These are phyloP conservation scores for Sphaceloma murrayae DNA, from an alignment of 2,329 filamentous ascomycete genomes.

Conservation along the genomic window DNA sequence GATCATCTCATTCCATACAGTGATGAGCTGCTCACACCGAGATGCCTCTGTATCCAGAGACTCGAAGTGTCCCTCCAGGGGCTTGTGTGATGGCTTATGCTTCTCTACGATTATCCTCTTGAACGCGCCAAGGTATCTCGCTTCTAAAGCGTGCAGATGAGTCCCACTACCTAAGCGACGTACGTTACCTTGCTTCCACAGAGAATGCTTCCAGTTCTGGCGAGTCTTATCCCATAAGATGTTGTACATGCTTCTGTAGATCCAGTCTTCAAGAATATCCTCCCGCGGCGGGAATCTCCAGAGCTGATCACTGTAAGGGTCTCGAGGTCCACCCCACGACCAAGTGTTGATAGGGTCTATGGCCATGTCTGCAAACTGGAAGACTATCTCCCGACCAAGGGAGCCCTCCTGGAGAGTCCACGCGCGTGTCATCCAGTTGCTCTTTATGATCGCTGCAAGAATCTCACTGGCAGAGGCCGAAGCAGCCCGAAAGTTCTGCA, in stretches of 20 bases:
- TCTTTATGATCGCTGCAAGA: slow-evolving; percentile 17
- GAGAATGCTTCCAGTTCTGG: slow-evolving; percentile 16
- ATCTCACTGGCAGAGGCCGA: slow-evolving; percentile 1
- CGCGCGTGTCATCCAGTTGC: slow-evolving; percentile 19
- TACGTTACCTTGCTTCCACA: not conserved
- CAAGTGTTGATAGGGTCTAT: slow-evolving; percentile 16
- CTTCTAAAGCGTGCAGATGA: not conserved
- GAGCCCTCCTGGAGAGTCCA: slow-evolving; percentile 21
- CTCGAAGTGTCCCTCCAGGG: not conserved
- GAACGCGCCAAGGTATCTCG: not conserved
- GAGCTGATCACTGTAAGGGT: not conserved
- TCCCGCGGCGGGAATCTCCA: not conserved
- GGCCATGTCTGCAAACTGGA: slow-evolving; percentile 20
- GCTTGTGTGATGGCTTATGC: not conserved
- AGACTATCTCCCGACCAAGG: slow-evolving; percentile 15
- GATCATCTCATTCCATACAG: slow-evolving; percentile 19
- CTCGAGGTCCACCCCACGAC: slow-evolving; percentile 11
- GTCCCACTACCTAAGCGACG: not conserved
- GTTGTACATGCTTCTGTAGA: slow-evolving; percentile 15
- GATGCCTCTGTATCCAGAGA: not conserved
- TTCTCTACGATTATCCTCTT: not conserved
- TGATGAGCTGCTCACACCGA: slow-evolving; percentile 9
- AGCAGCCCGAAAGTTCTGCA: not conserved
- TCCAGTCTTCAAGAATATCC: not conserved
- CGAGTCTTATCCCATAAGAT: slow-evolving; percentile 15